These are phyloP conservation scores for Allomyces macrogynus DNA, from an alignment of 192 early-diverging fungal genomes.

Conservation along the genomic window DNA sequence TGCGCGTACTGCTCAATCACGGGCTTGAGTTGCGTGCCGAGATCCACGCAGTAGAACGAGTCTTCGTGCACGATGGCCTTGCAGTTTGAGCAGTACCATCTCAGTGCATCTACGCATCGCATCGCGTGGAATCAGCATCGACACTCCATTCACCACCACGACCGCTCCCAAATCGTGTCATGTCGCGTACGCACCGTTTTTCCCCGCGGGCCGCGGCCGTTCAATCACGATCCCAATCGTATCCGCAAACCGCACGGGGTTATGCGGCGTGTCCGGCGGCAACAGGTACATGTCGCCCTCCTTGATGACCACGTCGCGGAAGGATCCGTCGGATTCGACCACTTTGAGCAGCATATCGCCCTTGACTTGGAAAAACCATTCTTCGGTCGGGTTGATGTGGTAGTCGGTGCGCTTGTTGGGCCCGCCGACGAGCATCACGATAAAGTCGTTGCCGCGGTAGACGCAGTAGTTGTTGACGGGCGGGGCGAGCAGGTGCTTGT, in stretches of 20 bases:
- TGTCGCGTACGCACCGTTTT: no score
- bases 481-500: slow-evolving; percentile 65
- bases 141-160: no score
- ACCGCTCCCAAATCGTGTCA: no score
- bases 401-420: slow-evolving; percentile 93
- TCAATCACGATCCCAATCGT: slow-evolving; percentile 95
- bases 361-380: slow-evolving; percentile 93
- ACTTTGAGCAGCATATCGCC: slow-evolving; percentile 86
- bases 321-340: slow-evolving; percentile 43
- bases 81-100: slow-evolving; percentile 91
- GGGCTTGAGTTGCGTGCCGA: slow-evolving; percentile 76
- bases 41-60: slow-evolving; percentile 70
- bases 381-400: slow-evolving; percentile 93
- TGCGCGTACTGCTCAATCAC: slow-evolving; percentile 68
- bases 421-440: slow-evolving; percentile 80
- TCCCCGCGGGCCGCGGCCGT: slow-evolving; percentile 47
- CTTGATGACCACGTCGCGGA: slow-evolving; percentile 63
- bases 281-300: slow-evolving; percentile 95
- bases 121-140: no score
- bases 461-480: slow-evolving; percentile 89
- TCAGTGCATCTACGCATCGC: slow-evolving; percentile 42
- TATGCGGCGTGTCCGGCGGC: slow-evolving; percentile 82
- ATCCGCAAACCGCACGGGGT: slow-evolving; percentile 78
- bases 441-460: slow-evolving; percentile 59
- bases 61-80: slow-evolving; percentile 66